These are phyloP conservation scores for Pisolithus marmoratus DNA, from an alignment of 768 basidiomycete genomes.

Conservation along the genomic window DNA sequence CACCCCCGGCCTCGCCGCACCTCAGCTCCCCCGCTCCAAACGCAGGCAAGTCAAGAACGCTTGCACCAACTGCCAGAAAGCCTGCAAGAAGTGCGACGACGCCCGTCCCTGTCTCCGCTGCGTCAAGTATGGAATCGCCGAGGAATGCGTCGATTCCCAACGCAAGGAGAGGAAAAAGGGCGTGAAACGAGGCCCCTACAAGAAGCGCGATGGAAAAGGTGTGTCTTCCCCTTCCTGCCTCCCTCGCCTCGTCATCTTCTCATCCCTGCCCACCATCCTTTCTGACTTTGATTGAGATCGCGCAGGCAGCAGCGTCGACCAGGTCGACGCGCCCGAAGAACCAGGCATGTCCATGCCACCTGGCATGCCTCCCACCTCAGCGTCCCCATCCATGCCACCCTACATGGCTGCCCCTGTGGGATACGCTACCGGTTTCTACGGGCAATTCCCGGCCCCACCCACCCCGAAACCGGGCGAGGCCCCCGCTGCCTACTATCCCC, in stretches of 20 bases:
- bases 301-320: slow-evolving; percentile 51
- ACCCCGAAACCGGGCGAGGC: slow-evolving; percentile 47
- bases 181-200: slow-evolving; percentile 84
- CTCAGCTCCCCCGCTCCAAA: slow-evolving; percentile 59
- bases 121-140: slow-evolving; percentile 82
- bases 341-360: slow-evolving; percentile 38
- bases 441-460: slow-evolving; percentile 46
- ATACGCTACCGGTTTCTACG: slow-evolving; percentile 50
- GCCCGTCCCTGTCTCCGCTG: slow-evolving; percentile 91
- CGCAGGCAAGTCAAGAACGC: slow-evolving; percentile 89
- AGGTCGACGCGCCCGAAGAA: slow-evolving; percentile 38
- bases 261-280: slow-evolving; percentile 14
- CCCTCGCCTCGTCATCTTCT: slow-evolving; percentile 12
- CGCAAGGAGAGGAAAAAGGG: slow-evolving; percentile 91
- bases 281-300: slow-evolving; percentile 50
- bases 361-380: slow-evolving; percentile 36
- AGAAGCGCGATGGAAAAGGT: slow-evolving; percentile 94
- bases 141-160: slow-evolving; percentile 86
- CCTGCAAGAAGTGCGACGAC: slow-evolving; percentile 90
- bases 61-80: slow-evolving; percentile 86
- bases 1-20: slow-evolving; percentile 40
- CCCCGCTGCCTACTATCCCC: slow-evolving; percentile 44
- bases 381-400: slow-evolving; percentile 42
- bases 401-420: slow-evolving; percentile 48
- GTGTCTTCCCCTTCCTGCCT: slow-evolving; percentile 33